Base-by-base conservation (phyloP, 345 rosid genomes). In the Camelina laxa region DNA sequence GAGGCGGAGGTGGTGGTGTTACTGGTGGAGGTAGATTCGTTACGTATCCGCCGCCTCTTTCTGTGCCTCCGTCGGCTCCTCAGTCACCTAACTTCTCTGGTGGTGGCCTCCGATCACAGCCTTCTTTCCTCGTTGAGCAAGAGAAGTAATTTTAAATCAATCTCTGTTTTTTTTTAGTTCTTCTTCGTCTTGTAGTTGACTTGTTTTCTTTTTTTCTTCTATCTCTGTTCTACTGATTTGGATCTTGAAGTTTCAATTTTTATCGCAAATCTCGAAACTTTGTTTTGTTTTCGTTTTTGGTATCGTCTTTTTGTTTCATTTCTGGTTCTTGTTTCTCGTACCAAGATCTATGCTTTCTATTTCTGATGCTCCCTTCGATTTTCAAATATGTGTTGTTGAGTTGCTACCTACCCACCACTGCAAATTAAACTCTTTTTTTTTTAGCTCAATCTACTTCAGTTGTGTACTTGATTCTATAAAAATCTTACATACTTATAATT, bases 1-100 rank as follows among this genome's bases (percentile, higher is more conserved):
- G 63, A 2, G 78, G 60, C 0, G 67, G 49, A 0, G 42, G 41
- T 7, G 72, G 50, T 2, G 30, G 59, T 6, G 66, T 63, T 38
- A 9, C 13, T 13, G 59, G 67, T 2, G 90, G 81, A 11, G 87
- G 91, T 38, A 85, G 97, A 68, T 95, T 70, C 66, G 84, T 92
- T 85, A 83, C 92, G 11, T 95, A 82, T 84, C 91, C 96, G 9
- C 95, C 96, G 14, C 91, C 98, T 21, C 81, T 65, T 24, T 78
- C 77, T 5, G 69, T 78, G 44, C 77, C 77, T 72, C 97, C 93
- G 3, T 86, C 97, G 5, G 89, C 91, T 31, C 91, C 97, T 80
- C 89, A 84, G 84, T 92, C 98, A 56, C 97, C 97, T 72, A 97
- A 92, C 77, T 75, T 90, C 75, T 74, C 89, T 36, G 83, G 91